Conservation (phyloP, 2,329 filamentous ascomycete genomes). For the Scedosporium dehoogii region DNA sequence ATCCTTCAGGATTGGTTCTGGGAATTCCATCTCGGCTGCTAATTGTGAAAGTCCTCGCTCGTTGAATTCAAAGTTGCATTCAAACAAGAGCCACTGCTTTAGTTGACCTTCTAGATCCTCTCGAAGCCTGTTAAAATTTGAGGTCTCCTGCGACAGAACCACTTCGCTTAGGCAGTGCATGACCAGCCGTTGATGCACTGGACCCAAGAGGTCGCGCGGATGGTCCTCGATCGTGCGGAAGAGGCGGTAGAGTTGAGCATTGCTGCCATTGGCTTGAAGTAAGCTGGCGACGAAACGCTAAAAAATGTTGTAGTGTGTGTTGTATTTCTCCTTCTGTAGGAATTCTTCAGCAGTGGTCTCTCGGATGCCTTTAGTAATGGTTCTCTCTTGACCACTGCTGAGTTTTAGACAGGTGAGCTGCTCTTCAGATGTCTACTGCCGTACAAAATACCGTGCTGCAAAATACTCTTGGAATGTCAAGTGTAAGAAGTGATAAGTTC, state of each 20-base stretch:
- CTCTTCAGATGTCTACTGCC: conserved; percentile 16
- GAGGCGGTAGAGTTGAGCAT: conserved; percentile 12
- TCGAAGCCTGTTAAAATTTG: conserved; percentile 7
- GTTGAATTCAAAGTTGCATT: conserved; percentile 8
- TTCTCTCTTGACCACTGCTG: not conserved
- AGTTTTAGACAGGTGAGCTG: conserved; percentile 11
- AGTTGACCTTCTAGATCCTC: conserved; percentile 10
- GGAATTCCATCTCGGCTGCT: not conserved
- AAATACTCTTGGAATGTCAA: conserved; percentile 33
- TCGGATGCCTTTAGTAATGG: not conserved
- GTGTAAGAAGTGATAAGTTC: conserved; percentile 29
- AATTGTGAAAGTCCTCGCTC: too few relatives aligned
- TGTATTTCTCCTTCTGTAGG: conserved; percentile 26
- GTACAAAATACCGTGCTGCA: conserved; percentile 27
- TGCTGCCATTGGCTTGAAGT: conserved; percentile 13
- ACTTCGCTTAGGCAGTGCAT: conserved; percentile 26
- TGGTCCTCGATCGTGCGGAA: conserved; percentile 21
- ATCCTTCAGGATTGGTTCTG: not conserved
- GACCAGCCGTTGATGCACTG: conserved; percentile 25
- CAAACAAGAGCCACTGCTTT: conserved; percentile 14
- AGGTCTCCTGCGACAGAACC: conserved; percentile 1
- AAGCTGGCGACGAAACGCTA: conserved; percentile 32
- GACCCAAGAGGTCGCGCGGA: conserved; percentile 25
- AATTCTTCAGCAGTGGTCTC: conserved; percentile 13
- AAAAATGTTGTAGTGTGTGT: conserved; percentile 25